A percentile compares a stretch with the other conserved stretches of the same genome.
Evolutionary conservation across 129 eudicot species (phyloP).

Genomic region (Heracleum sosnowskyi): DNA sequence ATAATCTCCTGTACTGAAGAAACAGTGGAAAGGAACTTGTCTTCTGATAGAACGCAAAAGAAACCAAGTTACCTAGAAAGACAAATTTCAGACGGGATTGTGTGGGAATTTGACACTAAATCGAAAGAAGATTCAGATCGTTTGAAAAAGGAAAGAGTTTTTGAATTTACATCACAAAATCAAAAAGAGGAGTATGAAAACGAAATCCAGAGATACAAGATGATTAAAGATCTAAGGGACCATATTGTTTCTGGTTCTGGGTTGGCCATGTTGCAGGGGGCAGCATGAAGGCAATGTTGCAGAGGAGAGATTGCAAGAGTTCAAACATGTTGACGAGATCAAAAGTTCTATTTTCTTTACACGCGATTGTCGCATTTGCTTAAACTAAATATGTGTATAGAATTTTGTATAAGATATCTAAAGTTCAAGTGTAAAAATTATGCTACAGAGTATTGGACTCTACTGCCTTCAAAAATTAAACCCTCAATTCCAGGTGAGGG

Average conservation of each 20-base stretch:
- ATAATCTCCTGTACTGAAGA: constrained; percentile 18
- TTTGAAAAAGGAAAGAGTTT: constrained; percentile 22
- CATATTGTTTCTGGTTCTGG: constrained; percentile 61
- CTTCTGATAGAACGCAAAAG: constrained; percentile 21
- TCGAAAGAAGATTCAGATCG: constrained; percentile 22
- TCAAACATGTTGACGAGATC: background rate
- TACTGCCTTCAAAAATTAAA: background rate
- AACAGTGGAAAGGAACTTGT: constrained; percentile 24
- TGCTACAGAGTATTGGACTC: background rate
- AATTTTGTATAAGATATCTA: background rate
- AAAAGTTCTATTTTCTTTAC: background rate
- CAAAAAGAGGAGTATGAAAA: constrained; percentile 44
- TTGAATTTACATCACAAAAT: constrained; percentile 20
- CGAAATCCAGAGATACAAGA: constrained; percentile 65
- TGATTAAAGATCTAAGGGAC: constrained; percentile 80
- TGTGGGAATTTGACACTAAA: constrained; percentile 45
- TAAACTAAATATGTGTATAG: constrained; percentile 1
- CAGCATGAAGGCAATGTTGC: constrained; percentile 18
- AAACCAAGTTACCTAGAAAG: constrained; percentile 27
- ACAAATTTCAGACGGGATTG: constrained; percentile 50
- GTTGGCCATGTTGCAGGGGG: constrained; percentile 23
- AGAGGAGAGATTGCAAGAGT: background rate
- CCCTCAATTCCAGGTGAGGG: background rate
- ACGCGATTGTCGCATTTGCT: background rate
- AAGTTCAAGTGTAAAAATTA: constrained; percentile 5